These are phyloP conservation scores for Laguncularia racemosa DNA, from an alignment of 345 rosid genomes.

Conservation along the genomic window DNA sequence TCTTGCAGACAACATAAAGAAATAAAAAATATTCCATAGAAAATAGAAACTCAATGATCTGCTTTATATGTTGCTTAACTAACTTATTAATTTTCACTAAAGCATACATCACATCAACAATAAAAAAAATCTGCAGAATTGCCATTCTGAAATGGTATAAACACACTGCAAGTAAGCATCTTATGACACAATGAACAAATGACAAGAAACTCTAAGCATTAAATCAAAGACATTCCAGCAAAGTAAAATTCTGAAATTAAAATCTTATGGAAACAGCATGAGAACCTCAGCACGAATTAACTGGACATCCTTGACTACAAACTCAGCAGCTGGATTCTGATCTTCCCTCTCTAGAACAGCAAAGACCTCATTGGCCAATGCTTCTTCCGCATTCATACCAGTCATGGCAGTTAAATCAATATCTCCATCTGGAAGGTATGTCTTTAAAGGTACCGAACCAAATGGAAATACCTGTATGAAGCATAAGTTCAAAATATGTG, in stretches of 20 bases:
- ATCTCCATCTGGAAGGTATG: constrained; percentile 97
- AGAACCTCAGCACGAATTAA: constrained; percentile 72
- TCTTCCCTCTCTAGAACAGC: constrained; percentile 69
- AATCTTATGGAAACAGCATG: not conserved
- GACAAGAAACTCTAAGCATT: no score
- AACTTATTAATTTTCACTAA: no score
- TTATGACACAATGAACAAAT: no score
- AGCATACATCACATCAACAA: no score
- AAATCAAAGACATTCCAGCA: not conserved
- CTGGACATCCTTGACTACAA: constrained; percentile 70
- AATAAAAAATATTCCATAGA: no score
- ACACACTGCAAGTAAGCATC: no score
- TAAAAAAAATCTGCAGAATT: no score
- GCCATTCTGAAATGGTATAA: no score
- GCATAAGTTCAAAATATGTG: constrained; percentile 5
- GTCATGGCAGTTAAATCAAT: constrained; percentile 86
- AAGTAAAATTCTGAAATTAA: constrained; percentile 1
- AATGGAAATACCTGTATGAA: constrained; percentile 66
- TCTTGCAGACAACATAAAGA: no score
- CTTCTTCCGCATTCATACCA: constrained; percentile 47
- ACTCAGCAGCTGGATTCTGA: constrained; percentile 37
- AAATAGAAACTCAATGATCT: no score
- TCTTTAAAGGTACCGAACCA: constrained; percentile 91
- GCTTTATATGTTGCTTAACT: no score
- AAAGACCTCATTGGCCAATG: constrained; percentile 46